Evolutionary conservation across 2,329 filamentous ascomycete genomes (phyloP).

Genomic region (Fusarium anthophilum): DNA sequence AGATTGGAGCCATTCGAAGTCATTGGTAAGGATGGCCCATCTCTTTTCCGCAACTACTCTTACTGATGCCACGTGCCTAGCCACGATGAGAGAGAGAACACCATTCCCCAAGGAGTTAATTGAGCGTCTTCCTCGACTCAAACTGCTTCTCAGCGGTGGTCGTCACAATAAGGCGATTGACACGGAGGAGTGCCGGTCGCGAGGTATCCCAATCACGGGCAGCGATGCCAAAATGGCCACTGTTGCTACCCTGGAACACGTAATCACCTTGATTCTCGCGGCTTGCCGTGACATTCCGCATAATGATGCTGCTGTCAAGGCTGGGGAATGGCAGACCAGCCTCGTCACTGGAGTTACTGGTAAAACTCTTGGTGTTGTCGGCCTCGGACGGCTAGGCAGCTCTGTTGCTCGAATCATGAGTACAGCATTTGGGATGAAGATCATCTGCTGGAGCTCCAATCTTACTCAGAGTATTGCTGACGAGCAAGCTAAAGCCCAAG

Average conservation of each 20-base stretch:
- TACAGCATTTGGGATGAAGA: background rate
- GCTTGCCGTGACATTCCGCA: background rate
- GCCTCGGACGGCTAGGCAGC: background rate
- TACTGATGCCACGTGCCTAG: too few species aligned
- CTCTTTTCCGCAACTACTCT: too few species aligned
- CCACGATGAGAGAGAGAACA: background rate
- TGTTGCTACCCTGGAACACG: background rate
- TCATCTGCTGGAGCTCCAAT: background rate
- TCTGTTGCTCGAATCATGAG: constrained; percentile 1
- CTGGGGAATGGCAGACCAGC: background rate
- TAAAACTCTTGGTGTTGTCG: background rate
- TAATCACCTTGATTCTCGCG: background rate
- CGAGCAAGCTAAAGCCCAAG: background rate
- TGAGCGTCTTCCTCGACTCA: background rate
- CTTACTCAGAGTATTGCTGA: background rate
- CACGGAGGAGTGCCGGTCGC: background rate
- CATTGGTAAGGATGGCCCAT: background rate
- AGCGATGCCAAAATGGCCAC: background rate
- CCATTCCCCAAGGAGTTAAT: background rate
- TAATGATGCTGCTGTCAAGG: background rate
- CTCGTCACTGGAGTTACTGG: background rate
- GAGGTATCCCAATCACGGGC: background rate
- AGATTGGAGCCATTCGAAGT: background rate
- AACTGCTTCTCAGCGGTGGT: background rate
- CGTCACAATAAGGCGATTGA: constrained; percentile 4